Evolutionary conservation across 2,329 filamentous ascomycete genomes (phyloP).

Genomic region (Aspergillus viridinutans): DNA sequence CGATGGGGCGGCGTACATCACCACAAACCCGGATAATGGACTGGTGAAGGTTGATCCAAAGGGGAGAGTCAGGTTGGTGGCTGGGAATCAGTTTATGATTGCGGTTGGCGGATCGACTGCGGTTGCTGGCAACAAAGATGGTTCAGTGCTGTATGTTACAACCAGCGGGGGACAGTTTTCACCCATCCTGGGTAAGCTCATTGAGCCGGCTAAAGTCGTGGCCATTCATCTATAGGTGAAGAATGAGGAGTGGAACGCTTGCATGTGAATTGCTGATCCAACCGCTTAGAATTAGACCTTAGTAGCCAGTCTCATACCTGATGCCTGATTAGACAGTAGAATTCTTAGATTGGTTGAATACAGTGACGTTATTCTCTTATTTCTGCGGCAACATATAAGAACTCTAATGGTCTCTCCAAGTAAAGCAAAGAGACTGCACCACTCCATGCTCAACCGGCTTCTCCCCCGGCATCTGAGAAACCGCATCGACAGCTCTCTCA

Average conservation of each 20-base stretch:
- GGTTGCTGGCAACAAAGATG: constrained; percentile 3
- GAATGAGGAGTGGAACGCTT: too few species aligned
- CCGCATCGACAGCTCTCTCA: constrained; percentile 14
- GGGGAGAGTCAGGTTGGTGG: background rate
- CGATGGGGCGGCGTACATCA: constrained; percentile 5
- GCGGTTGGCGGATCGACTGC: background rate
- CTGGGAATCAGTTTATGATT: background rate
- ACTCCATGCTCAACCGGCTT: constrained; percentile 13
- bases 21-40: constrained; percentile 4
- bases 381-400: too few species aligned
- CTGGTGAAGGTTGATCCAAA: constrained; percentile 1
- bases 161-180: constrained; percentile 6
- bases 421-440: background rate
- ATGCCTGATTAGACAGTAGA: too few species aligned
- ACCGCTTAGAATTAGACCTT: too few species aligned
- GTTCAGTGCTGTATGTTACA: constrained; percentile 2
- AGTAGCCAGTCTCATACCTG: too few species aligned
- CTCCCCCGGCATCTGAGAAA: constrained; percentile 14
- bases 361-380: too few species aligned
- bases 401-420: background rate
- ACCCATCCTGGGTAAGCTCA: background rate
- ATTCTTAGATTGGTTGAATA: too few species aligned
- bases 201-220: constrained; percentile 8
- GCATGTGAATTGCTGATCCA: too few species aligned
- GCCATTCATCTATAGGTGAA: too few species aligned